A percentile compares a stretch with the other conserved stretches of the same genome.
Evolutionary conservation across 2,329 filamentous ascomycete species (phyloP).

Genomic region (Paracamarosporium sp.): DNA sequence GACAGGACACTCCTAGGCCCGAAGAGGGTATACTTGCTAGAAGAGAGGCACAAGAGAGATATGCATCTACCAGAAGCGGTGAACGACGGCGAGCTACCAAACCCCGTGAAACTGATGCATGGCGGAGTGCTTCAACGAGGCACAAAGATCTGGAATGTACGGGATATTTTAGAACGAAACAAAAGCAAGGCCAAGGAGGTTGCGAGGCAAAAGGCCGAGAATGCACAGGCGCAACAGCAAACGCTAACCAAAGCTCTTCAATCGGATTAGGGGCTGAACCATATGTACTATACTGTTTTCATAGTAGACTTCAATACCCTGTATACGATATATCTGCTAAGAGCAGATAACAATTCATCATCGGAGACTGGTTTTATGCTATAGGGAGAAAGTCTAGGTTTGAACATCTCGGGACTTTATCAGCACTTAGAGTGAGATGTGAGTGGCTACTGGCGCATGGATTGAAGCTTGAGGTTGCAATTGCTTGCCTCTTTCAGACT

Average conservation of each 20-base stretch:
- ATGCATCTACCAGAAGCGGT: slow-evolving; percentile 38
- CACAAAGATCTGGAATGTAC: slow-evolving; percentile 7
- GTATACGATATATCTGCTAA: background rate
- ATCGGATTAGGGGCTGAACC: background rate
- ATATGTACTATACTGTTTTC: slow-evolving; percentile 15
- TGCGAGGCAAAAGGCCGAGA: background rate
- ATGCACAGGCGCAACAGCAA: background rate
- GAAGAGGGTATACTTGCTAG: slow-evolving; percentile 38
- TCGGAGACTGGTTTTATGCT: background rate
- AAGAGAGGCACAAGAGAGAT: slow-evolving; percentile 29
- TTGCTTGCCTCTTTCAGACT: too few relatives aligned
- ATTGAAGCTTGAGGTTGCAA: too few relatives aligned
- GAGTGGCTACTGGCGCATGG: too few relatives aligned
- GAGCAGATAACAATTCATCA: background rate
- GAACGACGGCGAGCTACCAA: slow-evolving; percentile 29
- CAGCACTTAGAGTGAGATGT: too few relatives aligned
- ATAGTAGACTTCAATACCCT: slow-evolving; percentile 8
- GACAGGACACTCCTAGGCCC: slow-evolving; percentile 33
- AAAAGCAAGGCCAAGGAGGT: background rate
- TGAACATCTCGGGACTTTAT: too few relatives aligned
- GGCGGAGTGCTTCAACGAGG: slow-evolving; percentile 2
- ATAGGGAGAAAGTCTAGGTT: background rate
- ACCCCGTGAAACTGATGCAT: slow-evolving; percentile 7
- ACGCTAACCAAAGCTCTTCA: background rate
- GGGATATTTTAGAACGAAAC: slow-evolving; percentile 3